A percentile compares a stretch with the other conserved stretches of the same genome.
These are phyloP conservation scores for Acacia pycnantha DNA, from an alignment of 331 rosid genomes.

Conservation along the genomic window DNA sequence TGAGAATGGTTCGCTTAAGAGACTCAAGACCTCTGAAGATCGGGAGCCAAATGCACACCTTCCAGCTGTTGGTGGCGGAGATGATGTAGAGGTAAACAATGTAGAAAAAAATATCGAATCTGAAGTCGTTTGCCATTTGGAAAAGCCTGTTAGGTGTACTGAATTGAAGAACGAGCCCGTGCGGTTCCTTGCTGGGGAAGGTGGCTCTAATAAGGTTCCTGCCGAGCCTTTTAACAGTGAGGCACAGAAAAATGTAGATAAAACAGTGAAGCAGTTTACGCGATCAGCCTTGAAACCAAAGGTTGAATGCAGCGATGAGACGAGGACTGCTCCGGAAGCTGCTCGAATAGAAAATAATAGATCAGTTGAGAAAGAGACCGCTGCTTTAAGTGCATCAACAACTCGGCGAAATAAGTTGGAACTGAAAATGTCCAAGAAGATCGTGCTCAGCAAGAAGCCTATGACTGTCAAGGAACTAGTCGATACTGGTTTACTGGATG, in stretches of 20 bases:
- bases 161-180: constrained; percentile 19
- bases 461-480: constrained; percentile 79
- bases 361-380: constrained; percentile 38
- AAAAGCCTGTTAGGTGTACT: constrained; percentile 7
- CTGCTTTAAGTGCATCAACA: constrained; percentile 26
- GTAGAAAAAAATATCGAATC: neutral
- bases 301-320: constrained; percentile 28
- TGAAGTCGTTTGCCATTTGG: constrained; percentile 17
- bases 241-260: neutral
- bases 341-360: constrained; percentile 27
- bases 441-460: constrained; percentile 62
- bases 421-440: constrained; percentile 73
- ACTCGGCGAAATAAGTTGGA: constrained; percentile 55
- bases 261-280: constrained; percentile 35
- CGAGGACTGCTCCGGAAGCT: constrained; percentile 24
- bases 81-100: constrained; percentile 30
- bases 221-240: constrained; percentile 2
- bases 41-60: constrained; percentile 7
- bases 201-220: constrained; percentile 22
- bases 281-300: constrained; percentile 42
- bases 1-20: constrained; percentile 28
- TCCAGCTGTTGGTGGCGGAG: neutral
- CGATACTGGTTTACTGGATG: constrained; percentile 80
- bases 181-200: constrained; percentile 26
- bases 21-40: constrained; percentile 14